Percentiles rank a stretch among this genome's conserved stretches.
phyloP scores from a whole-genome alignment of 768 basidiomycete species.

The Gloeopeniophorella convolvens region DNA sequence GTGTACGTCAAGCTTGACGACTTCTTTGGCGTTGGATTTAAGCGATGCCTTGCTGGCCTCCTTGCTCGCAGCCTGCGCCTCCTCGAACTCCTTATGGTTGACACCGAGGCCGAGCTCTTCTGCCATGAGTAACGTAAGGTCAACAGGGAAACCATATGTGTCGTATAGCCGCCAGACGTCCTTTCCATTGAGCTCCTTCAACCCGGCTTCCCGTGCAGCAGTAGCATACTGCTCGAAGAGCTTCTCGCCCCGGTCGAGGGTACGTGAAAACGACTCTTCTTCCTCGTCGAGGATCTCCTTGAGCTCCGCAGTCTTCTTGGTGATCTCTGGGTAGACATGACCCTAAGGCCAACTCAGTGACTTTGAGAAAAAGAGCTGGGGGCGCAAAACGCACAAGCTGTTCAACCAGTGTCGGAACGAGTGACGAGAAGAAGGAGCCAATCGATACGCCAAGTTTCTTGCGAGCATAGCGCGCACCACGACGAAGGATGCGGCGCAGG shows the following conservation, averaged over 20 bases:
- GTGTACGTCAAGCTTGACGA: constrained; percentile 91
- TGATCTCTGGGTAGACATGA: constrained; percentile 88
- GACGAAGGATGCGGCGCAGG: constrained; percentile 84
- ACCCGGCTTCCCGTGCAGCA: constrained; percentile 54
- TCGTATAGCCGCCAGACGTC: constrained; percentile 98
- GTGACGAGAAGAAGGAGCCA: constrained; percentile 89
- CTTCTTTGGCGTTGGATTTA: constrained; percentile 61
- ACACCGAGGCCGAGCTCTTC: constrained; percentile 82
- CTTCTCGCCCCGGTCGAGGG: constrained; percentile 93
- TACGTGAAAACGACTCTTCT: constrained; percentile 96
- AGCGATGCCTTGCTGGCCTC: constrained; percentile 83
- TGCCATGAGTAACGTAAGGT: constrained; percentile 95
- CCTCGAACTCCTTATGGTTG: constrained; percentile 85
- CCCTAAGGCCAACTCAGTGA: constrained; percentile 45
- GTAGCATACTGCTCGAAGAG: constrained; percentile 86
- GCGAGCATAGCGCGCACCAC: constrained; percentile 92
- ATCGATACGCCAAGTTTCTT: constrained; percentile 92
- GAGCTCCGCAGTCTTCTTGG: constrained; percentile 70
- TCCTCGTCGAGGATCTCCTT: constrained; percentile 97
- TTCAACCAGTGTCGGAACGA: constrained; percentile 85
- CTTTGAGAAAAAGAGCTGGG: not conserved
- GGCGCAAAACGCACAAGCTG: constrained; percentile 57
- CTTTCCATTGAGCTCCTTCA: constrained; percentile 70
- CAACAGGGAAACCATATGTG: constrained; percentile 97
- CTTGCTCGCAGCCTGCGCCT: constrained; percentile 81